phyloP scores from a whole-genome alignment of 1,284 basidiomycete species.

The Schizophyllum amplum region DNA sequence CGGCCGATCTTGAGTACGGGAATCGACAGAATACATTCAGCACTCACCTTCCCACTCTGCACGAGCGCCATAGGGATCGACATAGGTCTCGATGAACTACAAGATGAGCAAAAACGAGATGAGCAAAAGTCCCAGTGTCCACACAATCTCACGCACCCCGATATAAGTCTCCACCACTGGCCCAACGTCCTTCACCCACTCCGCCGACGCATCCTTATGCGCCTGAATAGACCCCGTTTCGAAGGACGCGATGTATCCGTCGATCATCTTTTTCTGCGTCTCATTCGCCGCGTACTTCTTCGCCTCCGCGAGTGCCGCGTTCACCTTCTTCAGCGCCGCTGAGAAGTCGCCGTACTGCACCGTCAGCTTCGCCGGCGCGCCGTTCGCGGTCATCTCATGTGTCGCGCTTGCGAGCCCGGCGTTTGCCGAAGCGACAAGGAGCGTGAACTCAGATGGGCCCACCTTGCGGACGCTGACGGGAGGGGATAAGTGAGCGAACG shows the following conservation, averaged over 20 bases:
- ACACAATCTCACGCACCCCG: conserved; percentile 34
- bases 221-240: conserved; percentile 68
- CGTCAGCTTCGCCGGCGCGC: conserved; percentile 41
- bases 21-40: not conserved
- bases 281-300: conserved; percentile 67
- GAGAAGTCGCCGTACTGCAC: conserved; percentile 71
- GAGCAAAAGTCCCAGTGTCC: conserved; percentile 6
- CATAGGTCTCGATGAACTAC: conserved; percentile 73
- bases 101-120: conserved; percentile 13
- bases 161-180: conserved; percentile 86
- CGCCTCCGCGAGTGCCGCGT: conserved; percentile 57
- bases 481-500: not conserved
- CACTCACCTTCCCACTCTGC: conserved; percentile 78
- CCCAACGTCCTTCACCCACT: conserved; percentile 82
- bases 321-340: conserved; percentile 42
- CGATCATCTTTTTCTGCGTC: conserved; percentile 66
- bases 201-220: conserved; percentile 66
- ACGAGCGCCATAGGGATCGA: conserved; percentile 76
- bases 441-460: conserved; percentile 46
- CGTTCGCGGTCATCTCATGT: conserved; percentile 8
- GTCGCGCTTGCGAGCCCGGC: conserved; percentile 33
- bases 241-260: conserved; percentile 78
- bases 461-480: conserved; percentile 58
- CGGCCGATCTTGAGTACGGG: conserved; percentile 1
- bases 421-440: conserved; percentile 66